phyloP scores from a whole-genome alignment of 257 asterid genomes.

The Linderniella brevidens region DNA sequence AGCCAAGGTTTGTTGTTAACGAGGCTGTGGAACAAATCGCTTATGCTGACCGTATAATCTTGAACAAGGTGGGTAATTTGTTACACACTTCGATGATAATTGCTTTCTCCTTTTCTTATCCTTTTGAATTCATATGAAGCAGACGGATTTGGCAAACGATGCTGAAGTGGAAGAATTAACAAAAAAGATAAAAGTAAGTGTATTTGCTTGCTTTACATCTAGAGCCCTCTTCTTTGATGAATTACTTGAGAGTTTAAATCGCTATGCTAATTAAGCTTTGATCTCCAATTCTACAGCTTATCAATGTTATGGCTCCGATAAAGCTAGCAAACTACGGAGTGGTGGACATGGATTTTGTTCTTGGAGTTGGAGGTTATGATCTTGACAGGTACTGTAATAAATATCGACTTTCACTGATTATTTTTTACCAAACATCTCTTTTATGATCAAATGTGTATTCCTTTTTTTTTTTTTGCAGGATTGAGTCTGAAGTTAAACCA shows the following conservation, averaged over 20 bases:
- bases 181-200: constrained; percentile 49
- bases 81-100: too few relatives aligned
- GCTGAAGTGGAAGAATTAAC: constrained; percentile 53
- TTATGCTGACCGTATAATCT: constrained; percentile 81
- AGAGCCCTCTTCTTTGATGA: not conserved
- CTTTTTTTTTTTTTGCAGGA: constrained; percentile 25
- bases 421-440: not conserved
- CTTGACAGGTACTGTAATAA: constrained; percentile 55
- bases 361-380: constrained; percentile 96
- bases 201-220: not conserved
- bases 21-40: constrained; percentile 98
- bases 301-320: constrained; percentile 78
- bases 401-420: not conserved
- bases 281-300: constrained; percentile 29
- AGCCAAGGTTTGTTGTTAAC: constrained; percentile 92
- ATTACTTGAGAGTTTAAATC: not conserved
- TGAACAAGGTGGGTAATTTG: constrained; percentile 43
- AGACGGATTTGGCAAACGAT: constrained; percentile 74
- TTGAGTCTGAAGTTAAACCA: constrained; percentile 59
- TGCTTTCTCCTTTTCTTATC: constrained; percentile 1
- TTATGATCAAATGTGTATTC: too few relatives aligned
- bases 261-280: not conserved
- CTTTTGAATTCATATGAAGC: constrained; percentile 19
- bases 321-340: constrained; percentile 55
- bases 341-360: constrained; percentile 90